These are phyloP conservation scores for Hortaea werneckii DNA, from an alignment of 2,329 filamentous ascomycete genomes.

Conservation along the genomic window DNA sequence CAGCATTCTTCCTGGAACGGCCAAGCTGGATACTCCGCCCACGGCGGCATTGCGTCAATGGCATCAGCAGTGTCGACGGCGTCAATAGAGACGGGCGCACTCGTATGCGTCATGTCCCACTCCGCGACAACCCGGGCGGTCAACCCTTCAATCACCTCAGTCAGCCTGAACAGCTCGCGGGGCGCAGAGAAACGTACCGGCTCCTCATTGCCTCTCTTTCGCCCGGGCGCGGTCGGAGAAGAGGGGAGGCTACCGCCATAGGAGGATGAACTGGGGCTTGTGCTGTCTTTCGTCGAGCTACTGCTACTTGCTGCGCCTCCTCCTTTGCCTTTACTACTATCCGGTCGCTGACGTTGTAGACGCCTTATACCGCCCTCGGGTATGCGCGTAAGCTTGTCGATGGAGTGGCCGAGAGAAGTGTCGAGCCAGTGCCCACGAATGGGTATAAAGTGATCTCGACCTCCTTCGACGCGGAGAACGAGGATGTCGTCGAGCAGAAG, in stretches of 20 bases:
- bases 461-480: slow-evolving; percentile 70
- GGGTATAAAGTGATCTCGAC: slow-evolving; percentile 85
- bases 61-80: neutral
- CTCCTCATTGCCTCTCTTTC: slow-evolving; percentile 14
- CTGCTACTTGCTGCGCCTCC: neutral
- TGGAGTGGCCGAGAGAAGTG: slow-evolving; percentile 70
- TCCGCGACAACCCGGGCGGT: slow-evolving; percentile 50
- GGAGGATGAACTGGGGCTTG: neutral
- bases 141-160: slow-evolving; percentile 61
- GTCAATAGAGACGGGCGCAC: slow-evolving; percentile 1
- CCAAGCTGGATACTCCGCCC: slow-evolving; percentile 47
- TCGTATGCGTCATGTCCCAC: slow-evolving; percentile 46
- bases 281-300: neutral
- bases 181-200: slow-evolving; percentile 70
- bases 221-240: neutral
- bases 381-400: slow-evolving; percentile 80
- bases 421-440: slow-evolving; percentile 69
- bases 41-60: slow-evolving; percentile 33
- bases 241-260: neutral
- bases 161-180: slow-evolving; percentile 79
- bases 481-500: slow-evolving; percentile 71
- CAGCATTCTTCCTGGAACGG: slow-evolving; percentile 47
- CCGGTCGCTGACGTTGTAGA: slow-evolving; percentile 47
- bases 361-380: slow-evolving; percentile 71
- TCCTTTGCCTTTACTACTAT: slow-evolving; percentile 12